A percentile compares a stretch with the other conserved stretches of the same genome.
Conservation (phyloP, 2,329 filamentous ascomycete genomes). For the Penicillium verrucosum region DNA sequence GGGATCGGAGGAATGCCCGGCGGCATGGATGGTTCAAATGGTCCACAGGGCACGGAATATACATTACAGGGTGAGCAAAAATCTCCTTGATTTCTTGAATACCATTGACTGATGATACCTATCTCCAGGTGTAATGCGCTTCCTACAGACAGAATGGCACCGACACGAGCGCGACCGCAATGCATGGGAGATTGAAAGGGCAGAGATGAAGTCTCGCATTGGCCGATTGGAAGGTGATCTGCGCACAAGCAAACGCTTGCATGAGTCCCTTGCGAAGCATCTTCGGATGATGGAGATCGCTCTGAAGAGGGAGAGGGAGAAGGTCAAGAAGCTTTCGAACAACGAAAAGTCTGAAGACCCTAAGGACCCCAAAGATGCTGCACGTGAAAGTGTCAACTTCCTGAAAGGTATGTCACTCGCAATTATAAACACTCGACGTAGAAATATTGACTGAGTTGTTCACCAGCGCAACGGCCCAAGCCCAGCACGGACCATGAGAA, state of each 20-base stretch:
- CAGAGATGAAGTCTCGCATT: slow-evolving; percentile 98
- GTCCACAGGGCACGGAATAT: slow-evolving; percentile 65
- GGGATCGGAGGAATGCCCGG: slow-evolving; percentile 53
- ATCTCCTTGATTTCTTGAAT: background rate
- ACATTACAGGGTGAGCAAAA: slow-evolving; percentile 62
- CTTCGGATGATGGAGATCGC: slow-evolving; percentile 85
- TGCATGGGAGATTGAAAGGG: slow-evolving; percentile 97
- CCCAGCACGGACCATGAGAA: slow-evolving; percentile 52
- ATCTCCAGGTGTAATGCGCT: slow-evolving; percentile 86
- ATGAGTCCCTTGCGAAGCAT: slow-evolving; percentile 86
- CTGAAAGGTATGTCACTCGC: slow-evolving; percentile 35
- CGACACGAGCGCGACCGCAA: slow-evolving; percentile 96
- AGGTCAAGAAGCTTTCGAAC: slow-evolving; percentile 56
- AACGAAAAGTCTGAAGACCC: slow-evolving; percentile 51
- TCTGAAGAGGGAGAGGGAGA: slow-evolving; percentile 74
- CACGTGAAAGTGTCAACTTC: slow-evolving; percentile 44
- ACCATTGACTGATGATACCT: background rate
- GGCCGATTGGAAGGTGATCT: slow-evolving; percentile 88
- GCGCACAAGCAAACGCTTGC: slow-evolving; percentile 79
- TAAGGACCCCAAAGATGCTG: slow-evolving; percentile 46
- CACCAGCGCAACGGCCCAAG: slow-evolving; percentile 45
- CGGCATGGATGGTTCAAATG: slow-evolving; percentile 43
- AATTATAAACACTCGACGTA: background rate
- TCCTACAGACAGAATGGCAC: slow-evolving; percentile 98
- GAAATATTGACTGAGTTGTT: slow-evolving; percentile 3